Conservation (phyloP, 2,329 filamentous ascomycete species). For the Ascochyta koolunga region DNA sequence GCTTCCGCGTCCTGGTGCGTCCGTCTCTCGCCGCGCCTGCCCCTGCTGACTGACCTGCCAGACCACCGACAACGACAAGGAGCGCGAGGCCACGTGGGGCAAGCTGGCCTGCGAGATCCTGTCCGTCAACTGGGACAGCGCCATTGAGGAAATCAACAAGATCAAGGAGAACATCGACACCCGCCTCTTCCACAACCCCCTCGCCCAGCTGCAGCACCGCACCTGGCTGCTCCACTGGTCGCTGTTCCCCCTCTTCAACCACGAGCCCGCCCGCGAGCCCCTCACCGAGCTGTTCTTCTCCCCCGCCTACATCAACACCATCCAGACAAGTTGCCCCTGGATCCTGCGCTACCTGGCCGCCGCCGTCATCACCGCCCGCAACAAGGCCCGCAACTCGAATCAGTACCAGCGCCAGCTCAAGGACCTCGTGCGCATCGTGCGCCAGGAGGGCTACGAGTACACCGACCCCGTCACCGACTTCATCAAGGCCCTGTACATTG, state of each 20-base stretch:
- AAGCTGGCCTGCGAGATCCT: conserved; percentile 97
- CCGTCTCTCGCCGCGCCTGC: too few species aligned
- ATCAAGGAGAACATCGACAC: conserved; percentile 82
- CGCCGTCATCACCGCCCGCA: conserved; percentile 88
- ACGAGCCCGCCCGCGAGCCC: conserved; percentile 85
- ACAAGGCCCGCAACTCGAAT: conserved; percentile 73
- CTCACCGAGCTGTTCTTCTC: conserved; percentile 98
- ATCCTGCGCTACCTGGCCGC: conserved; percentile 91
- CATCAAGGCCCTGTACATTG: conserved; percentile 92
- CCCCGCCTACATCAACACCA: conserved; percentile 97
- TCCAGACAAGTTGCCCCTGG: conserved; percentile 98
- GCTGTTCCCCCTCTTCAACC: conserved; percentile 98
- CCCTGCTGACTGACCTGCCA: conserved; percentile 10
- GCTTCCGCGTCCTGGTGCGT: conserved; percentile 83
- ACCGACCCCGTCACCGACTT: conserved; percentile 95
- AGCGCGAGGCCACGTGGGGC: conserved; percentile 93
- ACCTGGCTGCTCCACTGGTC: conserved; percentile 99
- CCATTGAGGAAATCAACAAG: conserved; percentile 69
- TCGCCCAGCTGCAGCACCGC: conserved; percentile 93
- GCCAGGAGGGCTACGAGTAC: conserved; percentile 98
- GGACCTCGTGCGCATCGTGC: conserved; percentile 92
- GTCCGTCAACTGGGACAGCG: conserved; percentile 91
- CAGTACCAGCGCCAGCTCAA: conserved; percentile 99
- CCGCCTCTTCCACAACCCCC: conserved; percentile 92
- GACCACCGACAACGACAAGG: conserved; percentile 98